Evolutionary conservation across 352 stramenopile species (phyloP).

Genomic region (Phytopythium montanum): DNA sequence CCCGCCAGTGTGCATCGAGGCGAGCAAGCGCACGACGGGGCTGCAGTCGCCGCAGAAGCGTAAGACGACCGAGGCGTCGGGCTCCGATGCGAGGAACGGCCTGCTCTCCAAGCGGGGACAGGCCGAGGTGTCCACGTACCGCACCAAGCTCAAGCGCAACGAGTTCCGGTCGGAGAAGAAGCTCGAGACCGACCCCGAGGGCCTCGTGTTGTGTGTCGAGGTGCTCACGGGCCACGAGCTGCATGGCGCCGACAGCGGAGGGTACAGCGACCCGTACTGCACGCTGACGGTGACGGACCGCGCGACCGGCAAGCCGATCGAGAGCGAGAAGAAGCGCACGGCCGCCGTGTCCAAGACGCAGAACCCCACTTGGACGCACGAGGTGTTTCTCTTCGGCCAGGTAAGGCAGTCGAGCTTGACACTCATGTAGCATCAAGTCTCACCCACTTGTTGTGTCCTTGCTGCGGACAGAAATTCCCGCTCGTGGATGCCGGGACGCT

Average conservation of each 20-base stretch:
- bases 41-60: constrained; percentile 45
- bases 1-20: constrained; percentile 47
- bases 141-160: constrained; percentile 48
- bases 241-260: constrained; percentile 46
- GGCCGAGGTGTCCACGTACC: constrained; percentile 56
- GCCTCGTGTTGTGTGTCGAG: constrained; percentile 42
- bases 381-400: constrained; percentile 58
- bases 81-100: constrained; percentile 30
- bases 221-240: constrained; percentile 61
- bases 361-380: constrained; percentile 66
- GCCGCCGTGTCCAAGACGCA: constrained; percentile 61
- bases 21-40: constrained; percentile 42
- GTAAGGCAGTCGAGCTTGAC: constrained; percentile 24
- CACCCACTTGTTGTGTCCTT: constrained; percentile 8
- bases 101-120: constrained; percentile 46
- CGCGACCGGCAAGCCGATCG: constrained; percentile 35
- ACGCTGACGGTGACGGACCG: constrained; percentile 57
- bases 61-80: constrained; percentile 34
- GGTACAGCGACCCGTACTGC: constrained; percentile 77
- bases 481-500: constrained; percentile 40
- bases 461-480: constrained; percentile 29
- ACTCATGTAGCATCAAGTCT: neutral
- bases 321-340: constrained; percentile 70
- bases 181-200: constrained; percentile 21
- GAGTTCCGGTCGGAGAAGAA: constrained; percentile 55